A percentile compares a stretch with the other conserved stretches of the same genome.
phyloP scores from a whole-genome alignment of 2,329 filamentous ascomycete species.

The Colletotrichum melonis region DNA sequence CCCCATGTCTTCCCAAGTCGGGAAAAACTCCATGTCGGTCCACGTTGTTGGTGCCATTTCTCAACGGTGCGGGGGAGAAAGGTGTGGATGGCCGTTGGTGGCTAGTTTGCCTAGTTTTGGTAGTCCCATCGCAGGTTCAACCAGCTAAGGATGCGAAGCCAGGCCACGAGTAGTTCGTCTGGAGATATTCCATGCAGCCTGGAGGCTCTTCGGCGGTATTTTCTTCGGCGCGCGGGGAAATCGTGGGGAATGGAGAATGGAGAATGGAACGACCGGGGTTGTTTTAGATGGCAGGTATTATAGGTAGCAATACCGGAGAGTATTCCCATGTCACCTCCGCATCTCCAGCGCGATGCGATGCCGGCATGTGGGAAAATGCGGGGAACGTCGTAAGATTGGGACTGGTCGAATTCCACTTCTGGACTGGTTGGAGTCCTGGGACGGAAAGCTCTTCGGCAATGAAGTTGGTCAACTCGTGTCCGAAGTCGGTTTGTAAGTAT shows the following conservation, averaged over 20 bases:
- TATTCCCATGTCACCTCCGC: neutral
- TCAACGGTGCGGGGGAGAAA: constrained; percentile 8
- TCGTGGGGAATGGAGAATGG: neutral
- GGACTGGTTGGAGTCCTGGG: neutral
- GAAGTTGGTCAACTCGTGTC: neutral
- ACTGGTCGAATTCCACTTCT: neutral
- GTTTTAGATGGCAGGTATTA: neutral
- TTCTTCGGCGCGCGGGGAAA: constrained; percentile 15
- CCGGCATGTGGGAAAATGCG: constrained; percentile 19
- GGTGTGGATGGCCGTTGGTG: neutral
- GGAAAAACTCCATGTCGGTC: neutral
- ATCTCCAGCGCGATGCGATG: neutral
- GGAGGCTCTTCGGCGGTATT: constrained; percentile 24
- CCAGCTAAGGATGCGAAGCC: neutral
- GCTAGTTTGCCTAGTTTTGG: neutral
- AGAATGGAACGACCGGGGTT: neutral
- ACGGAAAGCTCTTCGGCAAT: constrained; percentile 21
- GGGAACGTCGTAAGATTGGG: constrained; percentile 11
- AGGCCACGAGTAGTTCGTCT: neutral
- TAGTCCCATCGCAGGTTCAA: neutral
- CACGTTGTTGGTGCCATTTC: neutral
- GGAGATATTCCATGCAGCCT: neutral
- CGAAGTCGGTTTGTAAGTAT: constrained; percentile 5
- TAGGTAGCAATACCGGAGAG: neutral
- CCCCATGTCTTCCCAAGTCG: neutral